Base-by-base conservation (phyloP, 148 eudicot genomes). In the Diospyros lotus region DNA sequence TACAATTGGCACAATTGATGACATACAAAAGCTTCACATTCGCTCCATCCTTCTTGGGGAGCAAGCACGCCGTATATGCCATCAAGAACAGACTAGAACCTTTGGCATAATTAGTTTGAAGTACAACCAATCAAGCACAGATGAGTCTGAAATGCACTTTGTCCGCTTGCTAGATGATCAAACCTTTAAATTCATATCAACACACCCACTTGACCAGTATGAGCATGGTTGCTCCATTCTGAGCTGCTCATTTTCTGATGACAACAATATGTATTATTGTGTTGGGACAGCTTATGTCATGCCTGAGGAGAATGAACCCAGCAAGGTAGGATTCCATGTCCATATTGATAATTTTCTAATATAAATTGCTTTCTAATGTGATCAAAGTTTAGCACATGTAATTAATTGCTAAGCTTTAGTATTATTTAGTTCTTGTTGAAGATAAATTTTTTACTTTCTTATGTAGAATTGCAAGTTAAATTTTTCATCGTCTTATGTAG, bases 211-310 rank as follows among this genome's bases (percentile, higher is more conserved):
- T 44, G 98, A 94, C 83, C 96, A 92, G 53, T 92, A 72, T 73
- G 97, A 94, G 86, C 80, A 83, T 73, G 98, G 96, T 68, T 94
- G 98, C 84, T 94, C 98, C 76, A 89, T 94, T 53, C 82, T 90
- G 18, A 94, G 96, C 76, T 94, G 98, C 89, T 90, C 98, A 44
- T 94, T 94, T 82, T 84, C 96, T 52, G 98, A 94, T 85, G 98
- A 94, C 73, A 81, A 38, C 79, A 94, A 90, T 75, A 89, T 90
- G 45, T 94, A 94, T 80, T 94, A 94, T 79, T 94, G 98, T 71
- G 93, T 94, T 75, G 98, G 98, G 54, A 92, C 98, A 69, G 97
- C 98, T 28, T 94, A 94, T 81, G 98, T 94, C 72, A 85, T 92
- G 80, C 96, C 93, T 1, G 96, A 92, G 83, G 97, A 94, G 84